phyloP scores from a whole-genome alignment of 192 early-diverging fungal genomes.

The Backusella tarrabulga region DNA sequence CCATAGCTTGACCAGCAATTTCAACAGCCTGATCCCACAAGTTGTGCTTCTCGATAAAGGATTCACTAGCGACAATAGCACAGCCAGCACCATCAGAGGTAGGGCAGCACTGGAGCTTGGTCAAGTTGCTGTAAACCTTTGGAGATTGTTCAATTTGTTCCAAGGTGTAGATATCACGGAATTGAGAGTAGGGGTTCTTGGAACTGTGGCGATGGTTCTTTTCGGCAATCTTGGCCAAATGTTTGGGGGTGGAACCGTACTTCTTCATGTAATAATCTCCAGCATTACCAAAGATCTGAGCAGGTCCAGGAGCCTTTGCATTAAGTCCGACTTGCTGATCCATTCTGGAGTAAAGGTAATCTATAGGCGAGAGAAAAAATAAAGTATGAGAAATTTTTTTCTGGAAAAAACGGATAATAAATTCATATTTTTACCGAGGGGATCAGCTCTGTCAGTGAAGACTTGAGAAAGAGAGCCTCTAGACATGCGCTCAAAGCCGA shows the following conservation, averaged over 20 bases:
- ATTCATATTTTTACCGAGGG: conserved; percentile 37
- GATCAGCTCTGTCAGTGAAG: conserved; percentile 61
- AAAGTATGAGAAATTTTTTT: conserved; percentile 31
- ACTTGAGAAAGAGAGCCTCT: conserved; percentile 45
- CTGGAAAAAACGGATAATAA: not conserved
- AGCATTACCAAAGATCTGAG: conserved; percentile 73
- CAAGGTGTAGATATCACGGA: conserved; percentile 57
- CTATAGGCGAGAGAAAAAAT: not conserved
- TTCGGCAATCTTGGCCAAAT: conserved; percentile 67
- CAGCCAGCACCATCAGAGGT: conserved; percentile 71
- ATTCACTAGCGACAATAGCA: conserved; percentile 62
- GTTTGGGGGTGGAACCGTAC: conserved; percentile 53
- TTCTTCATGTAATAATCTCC: conserved; percentile 68
- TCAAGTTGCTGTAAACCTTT: conserved; percentile 65
- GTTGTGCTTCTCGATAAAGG: conserved; percentile 59
- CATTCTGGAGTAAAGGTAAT: conserved; percentile 32
- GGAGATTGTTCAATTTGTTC: conserved; percentile 60
- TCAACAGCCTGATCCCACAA: conserved; percentile 66
- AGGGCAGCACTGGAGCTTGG: conserved; percentile 73
- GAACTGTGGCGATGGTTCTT: conserved; percentile 72
- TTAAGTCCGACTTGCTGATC: conserved; percentile 50
- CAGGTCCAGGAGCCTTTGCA: conserved; percentile 56
- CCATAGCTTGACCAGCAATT: conserved; percentile 65
- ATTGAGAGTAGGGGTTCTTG: conserved; percentile 72
- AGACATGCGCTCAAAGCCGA: conserved; percentile 76